Base-by-base conservation (phyloP, 495 filamentous ascomycete species). In the Aeminium ludgeri region DNA sequence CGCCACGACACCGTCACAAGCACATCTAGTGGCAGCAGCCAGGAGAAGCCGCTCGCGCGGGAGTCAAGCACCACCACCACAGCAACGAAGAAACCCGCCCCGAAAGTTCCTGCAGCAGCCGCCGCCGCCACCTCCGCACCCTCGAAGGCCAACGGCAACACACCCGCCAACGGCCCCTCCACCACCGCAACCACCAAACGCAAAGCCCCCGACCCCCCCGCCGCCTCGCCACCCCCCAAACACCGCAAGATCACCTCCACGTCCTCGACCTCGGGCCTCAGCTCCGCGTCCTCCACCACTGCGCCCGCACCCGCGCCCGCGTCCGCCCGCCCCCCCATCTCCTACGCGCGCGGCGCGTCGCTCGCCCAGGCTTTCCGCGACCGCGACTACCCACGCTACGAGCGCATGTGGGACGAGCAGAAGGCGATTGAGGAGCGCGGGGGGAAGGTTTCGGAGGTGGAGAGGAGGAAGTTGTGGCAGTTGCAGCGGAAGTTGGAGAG, bases 151-250 rank as follows among this genome's bases (percentile, higher is more conserved):
- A 15, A 47, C 43, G 12, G 38, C 25, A 5, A 30, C 23, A 6
- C n/a, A 13, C 20, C 41, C 37, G 11, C 36, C 37, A 31, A 41
- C 34, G 23, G 39, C 46, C 6, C 50, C 48, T 6, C 54, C 36
- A 42, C 30, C 45, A 48, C 15, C 52, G 43, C 12, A 48, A 51
- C 25, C 28, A 35, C 50, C 16, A 58, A 59, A 43, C 55, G 57
- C 41, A 56, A 57, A 36, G 55, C 53, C 12, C 53, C 51, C 31
- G 53, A 55, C 34, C 10, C 28, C 3, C 5, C 23, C 15, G 8
- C 31, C 35, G 39, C 43, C 25, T 46, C 46, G 38, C 29, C 47
- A 6, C 36, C 39, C 29, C 43, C 52, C 29, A 49, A 52, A 23
- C 49, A 51, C 41, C 45, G 38, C 40, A 44, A 40, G 23, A 48